Percentiles rank a stretch among this genome's conserved stretches.
These are phyloP conservation scores for Lachancea cidri DNA, from an alignment of 805 yeast species.

Conservation along the genomic window DNA sequence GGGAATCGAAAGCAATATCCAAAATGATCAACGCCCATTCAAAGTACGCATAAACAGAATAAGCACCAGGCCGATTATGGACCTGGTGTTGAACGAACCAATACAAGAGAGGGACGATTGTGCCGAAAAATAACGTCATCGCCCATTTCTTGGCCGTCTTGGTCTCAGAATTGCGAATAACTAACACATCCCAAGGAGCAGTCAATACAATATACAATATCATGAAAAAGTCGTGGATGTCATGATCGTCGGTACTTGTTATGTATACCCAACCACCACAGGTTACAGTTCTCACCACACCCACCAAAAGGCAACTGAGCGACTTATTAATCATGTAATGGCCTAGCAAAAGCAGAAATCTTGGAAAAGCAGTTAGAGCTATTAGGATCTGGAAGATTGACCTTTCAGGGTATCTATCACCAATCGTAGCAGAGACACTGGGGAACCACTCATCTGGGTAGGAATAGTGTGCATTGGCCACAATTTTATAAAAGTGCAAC, in stretches of 20 bases:
- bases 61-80: constrained; percentile 84
- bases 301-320: constrained; percentile 37
- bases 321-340: constrained; percentile 37
- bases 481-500: constrained; percentile 84
- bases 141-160: constrained; percentile 43
- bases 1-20: constrained; percentile 81
- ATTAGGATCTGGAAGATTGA: constrained; percentile 86
- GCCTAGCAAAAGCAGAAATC: constrained; percentile 58
- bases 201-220: constrained; percentile 82
- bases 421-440: constrained; percentile 93
- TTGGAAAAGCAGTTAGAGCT: constrained; percentile 90
- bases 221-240: constrained; percentile 94
- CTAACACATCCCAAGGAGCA: constrained; percentile 79
- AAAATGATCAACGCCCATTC: constrained; percentile 88
- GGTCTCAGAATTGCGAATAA: constrained; percentile 43
- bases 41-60: constrained; percentile 87
- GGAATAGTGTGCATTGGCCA: constrained; percentile 76
- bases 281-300: constrained; percentile 84
- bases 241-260: constrained; percentile 95
- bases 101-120: constrained; percentile 75
- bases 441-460: constrained; percentile 99
- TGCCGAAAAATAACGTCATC: constrained; percentile 59
- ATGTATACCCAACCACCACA: constrained; percentile 99
- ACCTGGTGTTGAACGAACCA: constrained; percentile 92
- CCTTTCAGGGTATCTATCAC: constrained; percentile 94